Percentiles rank a stretch among this genome's conserved stretches.
Conservation (phyloP, 1,139 yeast species). For the Wickerhamomyces sp. region DNA sequence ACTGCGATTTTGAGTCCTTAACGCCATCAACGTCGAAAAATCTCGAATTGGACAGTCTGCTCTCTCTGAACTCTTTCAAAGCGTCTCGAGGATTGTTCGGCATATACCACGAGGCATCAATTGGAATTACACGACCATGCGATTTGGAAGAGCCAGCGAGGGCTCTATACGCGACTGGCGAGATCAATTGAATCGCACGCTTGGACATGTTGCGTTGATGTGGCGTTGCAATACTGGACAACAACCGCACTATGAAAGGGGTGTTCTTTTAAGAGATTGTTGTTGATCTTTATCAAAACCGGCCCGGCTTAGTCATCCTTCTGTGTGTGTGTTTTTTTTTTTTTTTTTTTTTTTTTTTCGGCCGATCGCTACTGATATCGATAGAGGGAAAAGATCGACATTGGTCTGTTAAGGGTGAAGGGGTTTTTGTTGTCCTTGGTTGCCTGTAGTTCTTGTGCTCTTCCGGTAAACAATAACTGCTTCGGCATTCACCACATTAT, state of each 20-base stretch:
- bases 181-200: constrained; percentile 18
- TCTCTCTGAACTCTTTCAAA: constrained; percentile 46
- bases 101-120: constrained; percentile 92
- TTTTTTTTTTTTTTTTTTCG: background rate
- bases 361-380: background rate
- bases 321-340: background rate
- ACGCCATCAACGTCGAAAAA: constrained; percentile 78
- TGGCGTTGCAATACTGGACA: too few relatives aligned
- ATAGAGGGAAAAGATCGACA: too few relatives aligned
- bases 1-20: constrained; percentile 50
- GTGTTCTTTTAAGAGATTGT: too few relatives aligned
- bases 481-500: too few relatives aligned
- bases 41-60: constrained; percentile 61
- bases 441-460: too few relatives aligned
- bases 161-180: constrained; percentile 20
- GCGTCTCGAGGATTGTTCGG: constrained; percentile 68
- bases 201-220: too few relatives aligned
- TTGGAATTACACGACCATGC: constrained; percentile 46
- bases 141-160: constrained; percentile 15
- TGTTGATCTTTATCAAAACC: too few relatives aligned
- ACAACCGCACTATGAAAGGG: too few relatives aligned
- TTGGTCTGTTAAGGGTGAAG: too few relatives aligned
- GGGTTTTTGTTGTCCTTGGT: too few relatives aligned
- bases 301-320: too few relatives aligned
- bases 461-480: too few relatives aligned